Conservation (phyloP, 768 basidiomycete genomes). For the Suillus bovinus region DNA sequence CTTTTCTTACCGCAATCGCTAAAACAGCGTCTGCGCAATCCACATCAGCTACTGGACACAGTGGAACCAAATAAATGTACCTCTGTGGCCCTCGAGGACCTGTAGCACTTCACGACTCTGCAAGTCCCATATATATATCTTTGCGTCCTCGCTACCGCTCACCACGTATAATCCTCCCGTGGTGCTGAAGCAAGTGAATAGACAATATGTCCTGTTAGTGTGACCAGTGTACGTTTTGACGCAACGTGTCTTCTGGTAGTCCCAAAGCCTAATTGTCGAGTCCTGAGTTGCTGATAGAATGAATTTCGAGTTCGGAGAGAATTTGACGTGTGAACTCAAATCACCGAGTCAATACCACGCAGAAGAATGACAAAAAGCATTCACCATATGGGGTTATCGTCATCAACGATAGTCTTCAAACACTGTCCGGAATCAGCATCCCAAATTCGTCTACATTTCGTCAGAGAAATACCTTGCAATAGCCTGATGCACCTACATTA, state of each 20-base stretch:
- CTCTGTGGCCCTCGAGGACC: conserved; percentile 76
- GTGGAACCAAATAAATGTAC: conserved; percentile 37
- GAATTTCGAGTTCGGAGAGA: conserved; percentile 91
- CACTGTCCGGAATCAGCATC: conserved; percentile 97
- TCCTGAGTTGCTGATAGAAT: conserved; percentile 92
- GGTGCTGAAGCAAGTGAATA: conserved; percentile 67
- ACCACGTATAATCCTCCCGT: conserved; percentile 67
- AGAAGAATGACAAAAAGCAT: conserved; percentile 16
- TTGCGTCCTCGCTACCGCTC: conserved; percentile 88
- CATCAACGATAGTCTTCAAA: conserved; percentile 94
- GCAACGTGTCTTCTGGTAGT: conserved; percentile 86
- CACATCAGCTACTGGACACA: conserved; percentile 1
- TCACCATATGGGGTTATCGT: conserved; percentile 92
- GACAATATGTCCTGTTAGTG: conserved; percentile 80
- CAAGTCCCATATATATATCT: conserved; percentile 88
- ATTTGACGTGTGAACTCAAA: conserved; percentile 78
- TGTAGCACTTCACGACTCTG: conserved; percentile 79
- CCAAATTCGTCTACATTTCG: conserved; percentile 81
- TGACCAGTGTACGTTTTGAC: conserved; percentile 93
- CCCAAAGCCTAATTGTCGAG: conserved; percentile 93
- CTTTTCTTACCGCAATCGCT: conserved; percentile 64
- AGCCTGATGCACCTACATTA: conserved; percentile 66
- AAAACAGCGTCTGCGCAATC: conserved; percentile 56
- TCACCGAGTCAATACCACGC: conserved; percentile 11
- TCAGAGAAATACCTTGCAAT: conserved; percentile 9